Base-by-base conservation (phyloP, 352 stramenopile species). In the Pythium chondricola region DNA sequence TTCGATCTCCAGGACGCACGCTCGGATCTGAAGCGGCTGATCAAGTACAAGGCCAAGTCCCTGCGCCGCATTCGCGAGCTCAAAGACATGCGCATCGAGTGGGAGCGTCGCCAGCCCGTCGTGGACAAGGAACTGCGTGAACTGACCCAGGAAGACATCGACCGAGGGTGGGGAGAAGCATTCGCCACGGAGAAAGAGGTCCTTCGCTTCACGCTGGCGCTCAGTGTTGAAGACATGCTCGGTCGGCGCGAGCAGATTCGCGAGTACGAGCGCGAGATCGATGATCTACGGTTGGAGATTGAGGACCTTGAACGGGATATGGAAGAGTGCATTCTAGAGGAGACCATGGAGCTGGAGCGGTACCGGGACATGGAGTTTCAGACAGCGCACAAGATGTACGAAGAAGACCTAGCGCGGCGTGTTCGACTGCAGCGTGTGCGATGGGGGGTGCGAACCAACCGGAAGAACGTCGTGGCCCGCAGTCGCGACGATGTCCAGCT, bases 261-360 rank as follows among this genome's bases (percentile, higher is more conserved):
- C 6, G 70, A 85, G 45, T 93, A 88, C 44, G 78, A 90, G 13
- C 58, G 42, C 6, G 79, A 90, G 46, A 78, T 93, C 7, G 76
- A 88, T 20, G 63, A 82, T 27, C 51, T 93, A 41, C 52, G 78
- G 0, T 53, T 88, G 6, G 82, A 93, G 43, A 40, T 88, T 6
- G 79, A 93, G 57, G 77, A 89, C 20, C 52, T 93, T n/a, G 82
- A 93, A 55, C 72, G 79, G 0, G 79, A 92, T 30, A 38, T 83
- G 11, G 81, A 92, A 47, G 81, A 88, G 32, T 75, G 63, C 17
- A 56, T 89, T 5, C 44, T 86, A 18, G 54, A 61, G 4, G 81
- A 92, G 48, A 88, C 77, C 6, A 68, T 68, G 52, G 69, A 86
- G 33, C 52, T 92, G 3, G 71, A 88, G 36, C 39, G 48, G 3